Base-by-base conservation (phyloP, 1,284 basidiomycete species). In the Ustilago nuda region DNA sequence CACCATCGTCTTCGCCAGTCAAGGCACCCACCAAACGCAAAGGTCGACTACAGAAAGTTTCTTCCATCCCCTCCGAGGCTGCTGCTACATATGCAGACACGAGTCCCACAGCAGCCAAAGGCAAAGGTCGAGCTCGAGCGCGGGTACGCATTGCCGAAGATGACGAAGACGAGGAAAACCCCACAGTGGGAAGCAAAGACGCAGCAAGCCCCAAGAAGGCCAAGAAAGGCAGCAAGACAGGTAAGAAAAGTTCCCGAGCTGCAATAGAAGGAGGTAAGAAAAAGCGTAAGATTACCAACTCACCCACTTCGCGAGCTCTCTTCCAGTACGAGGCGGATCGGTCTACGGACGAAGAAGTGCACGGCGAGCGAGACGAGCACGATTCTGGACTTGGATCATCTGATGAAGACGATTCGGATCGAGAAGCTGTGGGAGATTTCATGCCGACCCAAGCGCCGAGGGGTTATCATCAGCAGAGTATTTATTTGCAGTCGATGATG, bases 271-370 rank as follows among this genome's bases (percentile, higher is more conserved):
- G 50, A 36, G 59, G 46, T 7, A 50, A 41, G 30, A 71, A 66
- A 48, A 72, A 72, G 60, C 61, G 73, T 4, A 79, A 82, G 71
- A 83, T 81, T 30, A 61, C 72, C 13, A 83, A 83, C 66, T 82
- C 86, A 41, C 86, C 83, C 46, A 77, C 66, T 48, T 84, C 83
- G 86, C 74, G 90, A 19, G 73, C 76, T 4, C 11, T 89, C 89
- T 86, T 88, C 91, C 66, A 91, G 92, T 77, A 88, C 89, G 58
- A 92, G 91, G 86, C 93, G 1, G 87, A 87, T 32, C 92, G 94
- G 80, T 93, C 92, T 17, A 93, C 93, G 27, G 92, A 93, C 72
- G 93, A 94, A 80, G 88, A 84, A 32, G 88, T 71, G 90, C 92
- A 61, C 55, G 84, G 85, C 32, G 80, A 84, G 60, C 79, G 78